These are phyloP conservation scores for Termitomyces sp. DNA, from an alignment of 768 basidiomycete genomes.

Conservation along the genomic window DNA sequence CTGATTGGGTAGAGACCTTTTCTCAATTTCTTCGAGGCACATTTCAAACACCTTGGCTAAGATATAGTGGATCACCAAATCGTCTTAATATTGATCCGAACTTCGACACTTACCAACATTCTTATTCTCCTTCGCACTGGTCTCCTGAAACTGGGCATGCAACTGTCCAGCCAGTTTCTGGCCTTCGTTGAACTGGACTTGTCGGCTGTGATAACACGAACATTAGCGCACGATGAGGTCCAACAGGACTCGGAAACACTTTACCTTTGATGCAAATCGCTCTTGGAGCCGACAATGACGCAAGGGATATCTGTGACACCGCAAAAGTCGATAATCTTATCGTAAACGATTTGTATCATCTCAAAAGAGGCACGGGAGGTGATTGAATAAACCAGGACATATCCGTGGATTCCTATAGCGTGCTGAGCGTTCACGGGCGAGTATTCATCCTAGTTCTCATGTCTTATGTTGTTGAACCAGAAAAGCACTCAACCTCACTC, in stretches of 20 bases:
- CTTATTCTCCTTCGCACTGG: conserved; percentile 79
- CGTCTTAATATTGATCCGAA: not conserved
- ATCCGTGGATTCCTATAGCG: conserved; percentile 96
- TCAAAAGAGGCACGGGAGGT: conserved; percentile 86
- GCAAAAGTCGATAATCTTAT: conserved; percentile 93
- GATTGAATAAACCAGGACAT: conserved; percentile 94
- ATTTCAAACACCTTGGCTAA: conserved; percentile 81
- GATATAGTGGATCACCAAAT: conserved; percentile 2
- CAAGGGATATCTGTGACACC: conserved; percentile 85
- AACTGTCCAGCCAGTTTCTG: conserved; percentile 66
- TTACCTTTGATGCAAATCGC: conserved; percentile 76
- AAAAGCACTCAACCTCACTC: conserved; percentile 15
- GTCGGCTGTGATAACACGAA: conserved; percentile 38
- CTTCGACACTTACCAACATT: conserved; percentile 76
- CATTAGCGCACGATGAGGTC: conserved; percentile 16
- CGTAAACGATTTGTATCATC: conserved; percentile 91
- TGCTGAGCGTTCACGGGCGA: conserved; percentile 90
- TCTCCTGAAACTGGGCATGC: conserved; percentile 80
- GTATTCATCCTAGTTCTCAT: conserved; percentile 77
- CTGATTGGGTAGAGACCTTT: conserved; percentile 50
- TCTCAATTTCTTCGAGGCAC: conserved; percentile 80
- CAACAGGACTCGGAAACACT: conserved; percentile 9
- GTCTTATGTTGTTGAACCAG: not conserved
- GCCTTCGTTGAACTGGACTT: conserved; percentile 71
- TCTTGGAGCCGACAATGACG: conserved; percentile 92